These are phyloP conservation scores for Raphanus sativus DNA, from an alignment of 345 rosid genomes.

Conservation along the genomic window DNA sequence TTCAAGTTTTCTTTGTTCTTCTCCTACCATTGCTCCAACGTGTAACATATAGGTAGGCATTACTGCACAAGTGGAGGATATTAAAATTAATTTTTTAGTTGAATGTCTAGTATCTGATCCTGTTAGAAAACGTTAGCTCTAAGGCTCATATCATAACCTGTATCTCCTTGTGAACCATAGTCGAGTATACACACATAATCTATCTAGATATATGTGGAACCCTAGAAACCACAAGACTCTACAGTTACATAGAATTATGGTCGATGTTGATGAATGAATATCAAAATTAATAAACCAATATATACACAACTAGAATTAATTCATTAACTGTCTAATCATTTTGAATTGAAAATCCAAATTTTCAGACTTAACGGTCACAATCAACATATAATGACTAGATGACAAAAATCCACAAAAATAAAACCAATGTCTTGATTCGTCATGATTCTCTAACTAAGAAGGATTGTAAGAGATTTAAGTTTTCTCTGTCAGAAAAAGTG, in stretches of 20 bases:
- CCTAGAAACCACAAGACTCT: not conserved
- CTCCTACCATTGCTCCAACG: constrained; percentile 18
- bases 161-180: not conserved
- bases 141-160: not conserved
- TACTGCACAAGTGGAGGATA: constrained; percentile 27
- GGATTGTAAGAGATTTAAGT: too few species aligned
- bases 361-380: too few species aligned
- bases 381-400: too few species aligned
- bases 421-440: too few species aligned
- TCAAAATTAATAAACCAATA: not conserved
- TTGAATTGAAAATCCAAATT: too few species aligned
- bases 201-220: not conserved
- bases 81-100: not conserved
- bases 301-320: not conserved
- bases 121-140: not conserved
- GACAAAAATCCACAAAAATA: too few species aligned
- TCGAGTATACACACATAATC: not conserved
- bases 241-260: not conserved
- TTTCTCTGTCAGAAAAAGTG: too few species aligned
- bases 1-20: not conserved
- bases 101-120: not conserved
- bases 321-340: too few species aligned
- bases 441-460: too few species aligned
- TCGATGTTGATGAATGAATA: not conserved
- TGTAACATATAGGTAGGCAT: constrained; percentile 27